Base-by-base conservation (phyloP, 306 rosid species). In the Medicago arabica region DNA sequence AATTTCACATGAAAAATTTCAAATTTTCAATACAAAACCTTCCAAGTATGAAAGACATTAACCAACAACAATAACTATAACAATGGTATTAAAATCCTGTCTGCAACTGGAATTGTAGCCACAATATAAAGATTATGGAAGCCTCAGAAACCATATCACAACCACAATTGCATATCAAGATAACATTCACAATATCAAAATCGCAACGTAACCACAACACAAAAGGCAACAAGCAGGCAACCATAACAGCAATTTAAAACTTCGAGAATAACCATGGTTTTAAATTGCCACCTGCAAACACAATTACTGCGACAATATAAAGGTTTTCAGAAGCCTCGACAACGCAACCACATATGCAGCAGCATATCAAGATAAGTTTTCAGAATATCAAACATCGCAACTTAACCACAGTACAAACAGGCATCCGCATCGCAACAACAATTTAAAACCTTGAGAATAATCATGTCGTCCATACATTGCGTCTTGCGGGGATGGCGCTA, bases 1-100 rank as follows among this genome's bases (percentile, higher is more conserved):
- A 31, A 8, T 40, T 18, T 12, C 12, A 6, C 36, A 74, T 54
- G 6, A 63, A 36, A 36, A 62, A 11, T n/a, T 65, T 40, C 76
- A 36, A 62, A 11, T n/a, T 65, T 49, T 80, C 47, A 70, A 74
- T 4, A 38, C 73, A 69, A 78, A 69, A 74, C 61, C 54, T 25
- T 69, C 71, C 55, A 25, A 57, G 72, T 10, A 68, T 74, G 34
- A 77, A 67, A 38, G 55, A 50, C 51, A 63, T 58, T 61, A 69
- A 46, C 43, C 70, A 75, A 64, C 69, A 67, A 62, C 16, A 69
- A 44, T 6, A 59, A 58, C 43, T 57, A 62, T 34, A 51, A 74
- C 63, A 0, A 21, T 57, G 38, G 8, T 23, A 21, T 58, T 12
- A 28, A 59, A 25, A 12, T 13, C 1, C 10, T 10, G 1, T 7